phyloP scores from a whole-genome alignment of 2,329 filamentous ascomycete species.

The Talaromyces verruculosus region DNA sequence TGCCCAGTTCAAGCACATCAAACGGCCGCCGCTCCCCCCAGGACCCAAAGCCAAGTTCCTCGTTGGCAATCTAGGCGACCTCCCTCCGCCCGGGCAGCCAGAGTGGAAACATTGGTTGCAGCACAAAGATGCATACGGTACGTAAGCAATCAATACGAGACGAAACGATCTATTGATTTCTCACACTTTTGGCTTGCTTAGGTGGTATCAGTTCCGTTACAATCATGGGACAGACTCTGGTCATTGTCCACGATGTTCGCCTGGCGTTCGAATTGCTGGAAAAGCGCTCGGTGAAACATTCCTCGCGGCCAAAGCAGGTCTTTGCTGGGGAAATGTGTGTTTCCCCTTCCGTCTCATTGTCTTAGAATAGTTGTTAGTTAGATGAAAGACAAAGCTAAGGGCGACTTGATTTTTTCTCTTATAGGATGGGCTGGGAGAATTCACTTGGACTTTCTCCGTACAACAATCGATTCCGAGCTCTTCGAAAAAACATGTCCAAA shows the following conservation, averaged over 20 bases:
- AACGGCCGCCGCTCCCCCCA: constrained; percentile 39
- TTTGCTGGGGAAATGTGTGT: constrained; percentile 42
- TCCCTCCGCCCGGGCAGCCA: constrained; percentile 42
- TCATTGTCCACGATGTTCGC: constrained; percentile 38
- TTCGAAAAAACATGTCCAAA: constrained; percentile 50
- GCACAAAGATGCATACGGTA: constrained; percentile 45
- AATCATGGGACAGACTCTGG: constrained; percentile 38
- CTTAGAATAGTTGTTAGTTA: no score
- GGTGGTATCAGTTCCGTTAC: constrained; percentile 42
- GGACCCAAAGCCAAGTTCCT: constrained; percentile 52
- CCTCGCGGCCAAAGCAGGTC: constrained; percentile 33
- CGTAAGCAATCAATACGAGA: not conserved
- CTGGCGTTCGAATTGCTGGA: constrained; percentile 38
- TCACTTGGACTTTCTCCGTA: constrained; percentile 39
- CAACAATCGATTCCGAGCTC: constrained; percentile 39
- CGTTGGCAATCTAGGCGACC: constrained; percentile 52
- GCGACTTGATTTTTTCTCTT: not conserved
- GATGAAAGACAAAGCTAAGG: constrained; percentile 15
- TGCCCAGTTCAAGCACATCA: constrained; percentile 15
- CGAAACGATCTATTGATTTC: not conserved
- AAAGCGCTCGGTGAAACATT: constrained; percentile 33
- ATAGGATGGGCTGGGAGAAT: constrained; percentile 43
- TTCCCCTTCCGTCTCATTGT: not conserved
- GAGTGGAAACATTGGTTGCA: constrained; percentile 49
- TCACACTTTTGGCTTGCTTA: constrained; percentile 29